phyloP scores from a whole-genome alignment of 495 filamentous ascomycete species.

The Podospora comata region DNA sequence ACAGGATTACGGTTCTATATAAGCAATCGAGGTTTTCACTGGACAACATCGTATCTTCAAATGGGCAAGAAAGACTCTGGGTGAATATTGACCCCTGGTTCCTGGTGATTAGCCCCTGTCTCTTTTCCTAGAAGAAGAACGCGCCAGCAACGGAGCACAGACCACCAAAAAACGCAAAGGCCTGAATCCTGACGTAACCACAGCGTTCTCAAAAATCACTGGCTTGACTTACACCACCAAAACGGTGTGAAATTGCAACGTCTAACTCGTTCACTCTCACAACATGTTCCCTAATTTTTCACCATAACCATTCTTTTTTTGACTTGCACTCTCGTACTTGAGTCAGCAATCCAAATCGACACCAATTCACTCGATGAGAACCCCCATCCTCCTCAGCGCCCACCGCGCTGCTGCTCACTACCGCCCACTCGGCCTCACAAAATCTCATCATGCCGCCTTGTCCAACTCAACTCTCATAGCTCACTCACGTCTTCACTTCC shows the following conservation, averaged over 20 bases:
- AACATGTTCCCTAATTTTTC: not conserved
- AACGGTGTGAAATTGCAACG: not conserved
- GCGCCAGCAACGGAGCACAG: not conserved
- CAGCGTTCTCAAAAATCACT: not conserved
- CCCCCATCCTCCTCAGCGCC: slow-evolving; percentile 11
- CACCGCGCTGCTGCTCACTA: not conserved
- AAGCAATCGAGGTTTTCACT: not conserved
- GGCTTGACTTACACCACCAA: not conserved
- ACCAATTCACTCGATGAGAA: not conserved
- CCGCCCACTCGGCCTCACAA: not conserved
- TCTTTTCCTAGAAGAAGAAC: too few relatives aligned
- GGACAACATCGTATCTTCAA: not conserved
- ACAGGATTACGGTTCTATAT: not conserved
- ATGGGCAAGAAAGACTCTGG: not conserved
- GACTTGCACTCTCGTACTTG: not conserved
- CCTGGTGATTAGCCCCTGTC: not conserved
- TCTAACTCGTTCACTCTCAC: not conserved
- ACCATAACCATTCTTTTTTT: not conserved
- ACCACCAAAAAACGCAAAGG: not conserved
- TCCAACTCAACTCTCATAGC: not conserved
- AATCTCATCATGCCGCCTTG: not conserved
- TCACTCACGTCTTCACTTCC: not conserved
- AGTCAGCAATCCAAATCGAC: not conserved
- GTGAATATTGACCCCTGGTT: not conserved
- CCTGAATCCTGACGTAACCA: not conserved